phyloP scores from a whole-genome alignment of 768 basidiomycete genomes.

The Podaxis sp. region DNA sequence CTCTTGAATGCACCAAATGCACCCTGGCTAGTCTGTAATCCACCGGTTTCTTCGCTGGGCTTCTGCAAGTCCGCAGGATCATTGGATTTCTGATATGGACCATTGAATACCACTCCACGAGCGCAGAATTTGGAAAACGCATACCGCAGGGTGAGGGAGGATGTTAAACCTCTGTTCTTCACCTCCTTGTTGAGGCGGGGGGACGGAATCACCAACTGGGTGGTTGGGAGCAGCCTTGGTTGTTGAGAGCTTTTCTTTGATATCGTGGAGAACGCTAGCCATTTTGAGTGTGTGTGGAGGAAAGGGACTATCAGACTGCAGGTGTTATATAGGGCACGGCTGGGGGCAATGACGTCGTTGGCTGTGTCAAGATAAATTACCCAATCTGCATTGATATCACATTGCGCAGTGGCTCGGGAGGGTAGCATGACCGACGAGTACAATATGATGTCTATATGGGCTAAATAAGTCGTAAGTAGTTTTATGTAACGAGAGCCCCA shows the following conservation, averaged over 20 bases:
- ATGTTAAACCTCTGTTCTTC: slow-evolving; percentile 48
- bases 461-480: neutral
- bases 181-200: slow-evolving; percentile 15
- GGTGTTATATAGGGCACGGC: slow-evolving; percentile 1
- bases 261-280: slow-evolving; percentile 26
- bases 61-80: slow-evolving; percentile 59
- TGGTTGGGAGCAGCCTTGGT: neutral
- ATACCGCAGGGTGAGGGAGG: slow-evolving; percentile 63
- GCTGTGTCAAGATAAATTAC: neutral
- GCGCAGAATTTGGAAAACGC: slow-evolving; percentile 3
- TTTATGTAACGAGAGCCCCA: neutral
- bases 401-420: neutral
- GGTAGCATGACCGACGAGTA: neutral
- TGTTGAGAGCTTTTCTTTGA: slow-evolving; percentile 24
- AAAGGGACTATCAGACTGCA: neutral
- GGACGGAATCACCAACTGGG: slow-evolving; percentile 10
- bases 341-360: slow-evolving; percentile 7
- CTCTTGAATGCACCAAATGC: slow-evolving; percentile 42
- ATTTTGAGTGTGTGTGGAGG: slow-evolving; percentile 16
- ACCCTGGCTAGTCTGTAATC: slow-evolving; percentile 33
- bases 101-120: neutral
- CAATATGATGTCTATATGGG: neutral
- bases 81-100: slow-evolving; percentile 50
- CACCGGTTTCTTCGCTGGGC: slow-evolving; percentile 32
- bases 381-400: neutral